Evolutionary conservation across 768 basidiomycete genomes (phyloP), one percentile per base, ranked within the genome.

Genomic region (Aureoboletus auriporus): DNA sequence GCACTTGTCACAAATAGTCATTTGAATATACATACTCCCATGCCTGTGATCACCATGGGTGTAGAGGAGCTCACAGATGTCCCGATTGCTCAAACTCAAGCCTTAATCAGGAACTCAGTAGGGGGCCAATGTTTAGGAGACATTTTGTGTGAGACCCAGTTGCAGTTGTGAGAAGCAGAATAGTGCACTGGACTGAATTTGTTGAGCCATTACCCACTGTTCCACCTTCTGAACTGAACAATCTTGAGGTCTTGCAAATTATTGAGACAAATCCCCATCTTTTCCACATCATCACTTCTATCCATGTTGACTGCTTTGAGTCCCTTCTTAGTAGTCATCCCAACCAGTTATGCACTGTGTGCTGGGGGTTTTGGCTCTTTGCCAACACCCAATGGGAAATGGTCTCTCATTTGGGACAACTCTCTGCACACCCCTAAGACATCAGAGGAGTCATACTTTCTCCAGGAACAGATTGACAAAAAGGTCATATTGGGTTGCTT

Each of bases 321-420:
- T 8, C 35, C 3, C 54, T 68, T 1, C 49, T 75, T 1, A 8
- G 6, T 0, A 5, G 27, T 3, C 75, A 76, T 49, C 72, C 74
- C 0, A 76, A 75, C 42, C 65, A 49, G 8, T 35, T 76, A 0
- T 5, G 52, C 0, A 76, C 70, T 0, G 66, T 76, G 0, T 31
- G 50, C 8, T 8, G 27, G 0, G 75, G 76, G 1, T 76, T 76
- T 53, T 78, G 75, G 76, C 77, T 76, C 0, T 71, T 50, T 46
- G 70, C 69, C 0, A 50, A 68, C 13, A 68, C 67, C 1, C 33
- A 48, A 14, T 42, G 27, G 13, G 0, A n/a, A 47, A 14, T 47
- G 46, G 46, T 39, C 39, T 1, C 4, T 34, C 1, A 47, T 10
- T 1, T 47, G 46, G 31, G 30, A 47, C 11, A 39, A 39, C n/a